Evolutionary conservation across 2,329 filamentous ascomycete species (phyloP), one percentile per base, ranked within the genome.

Genomic region (Uncinocarpus reesii): DNA sequence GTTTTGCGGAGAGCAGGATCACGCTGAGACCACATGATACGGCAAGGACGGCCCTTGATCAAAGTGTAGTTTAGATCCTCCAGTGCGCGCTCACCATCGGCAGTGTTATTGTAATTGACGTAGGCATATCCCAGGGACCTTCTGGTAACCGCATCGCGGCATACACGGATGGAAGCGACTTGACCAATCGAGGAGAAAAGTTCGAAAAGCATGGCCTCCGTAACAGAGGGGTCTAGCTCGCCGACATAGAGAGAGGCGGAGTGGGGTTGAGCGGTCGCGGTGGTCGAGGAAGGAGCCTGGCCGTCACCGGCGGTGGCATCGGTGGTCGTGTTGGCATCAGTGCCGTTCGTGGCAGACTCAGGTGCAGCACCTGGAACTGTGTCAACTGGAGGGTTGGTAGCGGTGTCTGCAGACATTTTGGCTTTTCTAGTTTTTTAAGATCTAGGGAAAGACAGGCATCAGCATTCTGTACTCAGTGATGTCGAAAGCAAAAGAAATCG

Each of bases 11-110:
- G 83, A 68, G 90, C 90, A 58, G 92, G 92, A 72, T 98, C 92
- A 70, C 92, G 92, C 80, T 98, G 92, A 57, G 92, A 98, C 92
- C 92, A 98, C 92, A 98, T 98, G 75, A 98, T 98, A 65, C 92
- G 90, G 84, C 92, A 98, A 53, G 92, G 90, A 66, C 86, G 88
- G 62, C 89, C 89, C 80, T 96, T 96, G 77, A 98, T 96, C 62
- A 95, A 77, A 56, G 92, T 98, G 78, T 98, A 98, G 81, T 98
- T 98, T 62, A 98, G 80, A 74, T 98, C 92, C 75, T 98, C 92
- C 53, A 98, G 83, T 62, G 92, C 92, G 73, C 94, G 93, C 78
- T 98, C 92, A 62, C 92, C 92, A 68, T 98, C 92, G 55, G 81
- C 71, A 54, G 89, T 94, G 70, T 87, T 90, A 78, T 96, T 98